phyloP scores from a whole-genome alignment of 108 stramenopile genomes.

The Cyclotella cryptica region DNA sequence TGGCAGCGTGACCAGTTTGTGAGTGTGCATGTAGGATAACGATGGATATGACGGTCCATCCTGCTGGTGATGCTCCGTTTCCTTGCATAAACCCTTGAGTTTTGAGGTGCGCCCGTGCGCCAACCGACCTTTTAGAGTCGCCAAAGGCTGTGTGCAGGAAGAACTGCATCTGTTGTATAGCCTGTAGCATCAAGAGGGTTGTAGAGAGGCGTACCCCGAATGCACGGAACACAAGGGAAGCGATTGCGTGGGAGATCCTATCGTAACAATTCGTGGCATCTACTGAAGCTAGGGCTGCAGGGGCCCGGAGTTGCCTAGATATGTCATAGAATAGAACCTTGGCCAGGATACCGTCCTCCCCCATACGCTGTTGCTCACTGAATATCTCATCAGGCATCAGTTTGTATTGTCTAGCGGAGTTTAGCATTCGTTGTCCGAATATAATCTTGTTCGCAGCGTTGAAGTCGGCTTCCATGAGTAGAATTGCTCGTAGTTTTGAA shows the following conservation, averaged over 20 bases:
- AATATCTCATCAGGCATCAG: conserved; percentile 28
- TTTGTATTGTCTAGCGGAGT: not conserved
- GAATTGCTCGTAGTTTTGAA: conserved; percentile 21
- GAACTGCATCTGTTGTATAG: conserved; percentile 24
- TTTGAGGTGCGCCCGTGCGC: conserved; percentile 3
- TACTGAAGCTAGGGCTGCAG: conserved; percentile 5
- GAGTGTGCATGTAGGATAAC: conserved; percentile 8
- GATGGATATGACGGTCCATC: conserved; percentile 8
- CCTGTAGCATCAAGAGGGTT: not conserved
- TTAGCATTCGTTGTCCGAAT: conserved; percentile 21
- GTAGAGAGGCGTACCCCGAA: conserved; percentile 3
- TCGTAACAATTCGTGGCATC: conserved; percentile 33
- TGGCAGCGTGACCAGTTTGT: not conserved
- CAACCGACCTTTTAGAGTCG: conserved; percentile 4
- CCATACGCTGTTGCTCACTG: conserved; percentile 11
- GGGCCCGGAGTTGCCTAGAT: not conserved
- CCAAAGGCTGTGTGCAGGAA: conserved; percentile 7
- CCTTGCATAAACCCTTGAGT: conserved; percentile 18
- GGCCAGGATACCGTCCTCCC: conserved; percentile 15
- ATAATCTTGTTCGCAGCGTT: conserved; percentile 16
- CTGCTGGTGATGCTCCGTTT: not conserved
- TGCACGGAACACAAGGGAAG: conserved; percentile 11
- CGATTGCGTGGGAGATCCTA: conserved; percentile 14
- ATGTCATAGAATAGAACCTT: conserved; percentile 15
- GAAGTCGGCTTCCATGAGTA: conserved; percentile 40